These are phyloP conservation scores for Plantago ovata DNA, from an alignment of 257 asterid genomes.

Conservation along the genomic window DNA sequence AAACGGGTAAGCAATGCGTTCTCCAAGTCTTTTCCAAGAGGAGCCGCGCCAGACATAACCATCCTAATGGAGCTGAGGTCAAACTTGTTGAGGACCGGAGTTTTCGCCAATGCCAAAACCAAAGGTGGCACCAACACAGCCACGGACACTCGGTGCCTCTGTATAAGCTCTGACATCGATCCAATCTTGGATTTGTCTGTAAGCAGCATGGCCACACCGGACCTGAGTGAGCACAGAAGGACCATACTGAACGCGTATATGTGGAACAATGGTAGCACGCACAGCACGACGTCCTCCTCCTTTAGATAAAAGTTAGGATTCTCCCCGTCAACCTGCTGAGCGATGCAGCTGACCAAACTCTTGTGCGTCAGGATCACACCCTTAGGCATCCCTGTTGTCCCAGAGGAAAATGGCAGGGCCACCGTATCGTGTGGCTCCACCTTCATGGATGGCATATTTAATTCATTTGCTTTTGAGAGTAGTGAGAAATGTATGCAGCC, in stretches of 20 bases:
- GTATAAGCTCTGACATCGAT: conserved; percentile 53
- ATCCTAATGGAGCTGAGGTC: conserved; percentile 63
- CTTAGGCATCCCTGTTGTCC: conserved; percentile 78
- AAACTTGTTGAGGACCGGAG: conserved; percentile 53
- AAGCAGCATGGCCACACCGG: conserved; percentile 54
- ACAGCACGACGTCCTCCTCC: conserved; percentile 52
- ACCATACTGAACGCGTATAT: conserved; percentile 61
- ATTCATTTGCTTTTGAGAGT: conserved; percentile 37
- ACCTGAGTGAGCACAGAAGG: conserved; percentile 56
- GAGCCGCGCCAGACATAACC: conserved; percentile 86
- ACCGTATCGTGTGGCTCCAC: conserved; percentile 57
- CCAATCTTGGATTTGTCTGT: conserved; percentile 74
- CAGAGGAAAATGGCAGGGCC: conserved; percentile 76
- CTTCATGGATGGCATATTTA: conserved; percentile 27
- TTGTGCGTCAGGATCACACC: conserved; percentile 75
- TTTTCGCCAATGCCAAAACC: conserved; percentile 73
- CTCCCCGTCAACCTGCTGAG: conserved; percentile 84
- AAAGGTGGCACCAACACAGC: conserved; percentile 88
- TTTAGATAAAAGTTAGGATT: conserved; percentile 64
- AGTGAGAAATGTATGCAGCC: conserved; percentile 54
- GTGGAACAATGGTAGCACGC: conserved; percentile 76
- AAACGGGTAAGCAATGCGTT: conserved; percentile 50
- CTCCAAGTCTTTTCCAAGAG: conserved; percentile 81
- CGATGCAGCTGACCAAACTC: conserved; percentile 64
- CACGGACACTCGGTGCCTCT: conserved; percentile 59